phyloP scores from a whole-genome alignment of 768 basidiomycete genomes.

The Leccinum broughii region DNA sequence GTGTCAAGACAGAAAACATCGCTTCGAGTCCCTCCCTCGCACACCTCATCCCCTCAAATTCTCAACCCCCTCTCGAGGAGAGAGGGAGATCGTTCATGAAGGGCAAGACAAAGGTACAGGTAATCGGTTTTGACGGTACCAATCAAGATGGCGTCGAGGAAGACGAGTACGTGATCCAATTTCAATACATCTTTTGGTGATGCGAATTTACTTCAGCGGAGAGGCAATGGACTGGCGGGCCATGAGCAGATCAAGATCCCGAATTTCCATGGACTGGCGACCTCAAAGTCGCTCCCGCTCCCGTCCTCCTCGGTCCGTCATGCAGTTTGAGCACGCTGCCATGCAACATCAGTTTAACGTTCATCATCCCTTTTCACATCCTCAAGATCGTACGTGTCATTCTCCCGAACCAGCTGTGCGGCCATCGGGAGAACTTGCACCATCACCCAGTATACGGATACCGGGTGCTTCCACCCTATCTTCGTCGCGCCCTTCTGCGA shows the following conservation, averaged over 20 bases:
- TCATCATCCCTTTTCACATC: conserved; percentile 46
- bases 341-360: conserved; percentile 39
- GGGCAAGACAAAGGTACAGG: conserved; percentile 74
- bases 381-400: conserved; percentile 27
- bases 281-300: conserved; percentile 77
- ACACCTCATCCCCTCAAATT: conserved; percentile 1
- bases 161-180: conserved; percentile 59
- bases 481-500: conserved; percentile 48
- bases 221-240: conserved; percentile 92
- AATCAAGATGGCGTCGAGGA: conserved; percentile 73
- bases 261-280: conserved; percentile 91
- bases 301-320: conserved; percentile 60
- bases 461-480: conserved; percentile 46
- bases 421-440: conserved; percentile 21
- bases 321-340: conserved; percentile 47
- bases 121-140: conserved; percentile 78
- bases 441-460: conserved; percentile 37
- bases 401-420: conserved; percentile 29
- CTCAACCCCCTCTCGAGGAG: conserved; percentile 39
- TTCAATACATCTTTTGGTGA: conserved; percentile 25
- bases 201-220: conserved; percentile 36
- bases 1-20: conserved; percentile 25
- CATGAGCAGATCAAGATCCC: conserved; percentile 86
- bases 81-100: conserved; percentile 79
- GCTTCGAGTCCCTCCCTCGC: conserved; percentile 7